Base-by-base conservation (phyloP, 2,329 filamentous ascomycete species). In the Aspergillus flavus region DNA sequence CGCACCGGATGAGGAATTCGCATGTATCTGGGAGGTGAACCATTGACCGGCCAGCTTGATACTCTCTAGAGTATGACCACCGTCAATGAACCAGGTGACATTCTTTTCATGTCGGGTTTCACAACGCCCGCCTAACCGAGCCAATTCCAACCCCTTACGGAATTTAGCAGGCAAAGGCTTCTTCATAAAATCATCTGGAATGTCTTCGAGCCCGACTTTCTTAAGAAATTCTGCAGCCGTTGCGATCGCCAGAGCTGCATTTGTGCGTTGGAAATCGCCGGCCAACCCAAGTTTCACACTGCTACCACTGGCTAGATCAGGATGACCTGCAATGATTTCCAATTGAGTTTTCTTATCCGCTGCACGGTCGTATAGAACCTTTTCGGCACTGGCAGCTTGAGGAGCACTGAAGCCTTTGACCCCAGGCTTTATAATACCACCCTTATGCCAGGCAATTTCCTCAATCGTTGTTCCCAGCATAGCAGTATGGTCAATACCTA, bases 401-500 rank as follows among this genome's bases (percentile, higher is more conserved):
- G 82, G 81, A 3, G 85, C 85, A 0, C 89, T 89, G 64, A 91
- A 91, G 2, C 85, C 87, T 28, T 84, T 83, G 5, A 85, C 84
- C 0, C 86, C 87, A 0, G 78, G 58, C 76, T 96, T 97, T 75
- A 96, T 90, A 52, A 97, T 91, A 1, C 94, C 94, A 7, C 89
- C 90, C 77, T 97, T 97, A 75, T 97, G 92, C 94, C 93, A 97
- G 3, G 93, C 89, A 67, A 97, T 97, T 72, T 92, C 83, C 61
- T 91, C 89, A 57, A 94, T 85, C 0, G 92, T 94, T 43, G 86
- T 83, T 12, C 94, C 94, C 41, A 97, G 82, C 84, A 96, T 88
- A 5, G 85, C 87, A 1, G 90, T 88, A 76, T 97, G 94, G 71
- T 97, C 94, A 64, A 97, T 90, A 4, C 92, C 93, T 50, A 97